Base-by-base conservation (phyloP, 495 filamentous ascomycete genomes). In the Neurospora sp. region DNA sequence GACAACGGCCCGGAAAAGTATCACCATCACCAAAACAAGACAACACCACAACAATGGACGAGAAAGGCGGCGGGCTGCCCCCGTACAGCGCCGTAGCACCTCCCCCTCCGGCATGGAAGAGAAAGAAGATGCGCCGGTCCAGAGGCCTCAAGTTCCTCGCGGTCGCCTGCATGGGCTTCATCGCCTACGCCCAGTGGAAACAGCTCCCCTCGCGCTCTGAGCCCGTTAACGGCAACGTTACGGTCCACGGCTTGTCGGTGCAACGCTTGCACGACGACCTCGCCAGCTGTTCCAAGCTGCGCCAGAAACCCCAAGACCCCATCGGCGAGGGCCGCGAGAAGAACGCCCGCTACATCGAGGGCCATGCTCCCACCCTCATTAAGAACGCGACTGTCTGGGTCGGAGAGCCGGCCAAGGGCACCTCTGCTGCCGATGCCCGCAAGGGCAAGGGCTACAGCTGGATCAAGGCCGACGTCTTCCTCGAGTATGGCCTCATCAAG, bases 311-410 rank as follows among this genome's bases (percentile, higher is more conserved):
- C 5, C 72, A 81, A 45, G 81, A 86, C 71, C 85, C 83, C 7
- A 81, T 81, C 48, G 85, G 85, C 66, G 71, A 75, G 8, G 85
- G 85, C 6, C 83, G 85, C 24, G 81, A 83, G 38, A 80, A 81
- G n/a, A 86, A 86, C 73, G 83, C 82, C 34, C 83, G 85, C 15
- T 85, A 85, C 75, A 74, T 85, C 54, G 82, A 84, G 71, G 84
- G 85, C 38, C 78, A 83, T 59, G 78, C 81, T 24, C 83, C 85
- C 10, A 86, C 84, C 0, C 76, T 86, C n/a, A 83, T 87, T 71
- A 83, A 80, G 71, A 88, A 89, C 77, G 86, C 84, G 3, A 84
- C 81, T 8, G 76, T 88, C 19, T 89, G 87, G 83, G 78, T 87
- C n/a, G 87, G 87, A 59, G 85, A 87, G 71, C 83, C 81, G n/a